Evolutionary conservation across 192 early-diverging fungal genomes (phyloP).

Genomic region (Glomus cerebriforme): DNA sequence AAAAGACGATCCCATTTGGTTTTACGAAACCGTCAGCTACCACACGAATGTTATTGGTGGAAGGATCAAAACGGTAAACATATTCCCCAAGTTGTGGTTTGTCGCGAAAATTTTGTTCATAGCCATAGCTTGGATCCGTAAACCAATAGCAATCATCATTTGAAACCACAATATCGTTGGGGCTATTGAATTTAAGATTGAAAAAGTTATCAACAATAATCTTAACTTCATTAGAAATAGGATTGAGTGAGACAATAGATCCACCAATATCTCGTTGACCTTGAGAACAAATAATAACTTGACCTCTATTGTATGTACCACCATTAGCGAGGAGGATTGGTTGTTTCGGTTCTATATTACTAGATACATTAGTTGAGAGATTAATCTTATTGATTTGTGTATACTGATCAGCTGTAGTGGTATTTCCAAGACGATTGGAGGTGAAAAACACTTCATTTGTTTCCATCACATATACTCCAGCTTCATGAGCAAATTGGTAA

Average conservation of each 20-base stretch:
- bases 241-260: not conserved
- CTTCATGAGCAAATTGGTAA: not conserved
- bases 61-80: not conserved
- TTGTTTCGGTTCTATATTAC: not conserved
- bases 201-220: not conserved
- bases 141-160: not conserved
- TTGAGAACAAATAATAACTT: constrained; percentile 3
- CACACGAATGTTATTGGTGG: not conserved
- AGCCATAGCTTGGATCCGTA: not conserved
- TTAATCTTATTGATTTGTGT: not conserved
- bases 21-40: constrained; percentile 5
- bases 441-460: not conserved
- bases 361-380: not conserved
- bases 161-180: not conserved
- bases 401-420: not conserved
- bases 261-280: constrained; percentile 7
- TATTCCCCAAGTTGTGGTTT: not conserved
- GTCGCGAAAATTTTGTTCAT: not conserved
- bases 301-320: not conserved
- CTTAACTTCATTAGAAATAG: not conserved
- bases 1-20: not conserved
- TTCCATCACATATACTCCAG: not conserved
- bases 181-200: not conserved
- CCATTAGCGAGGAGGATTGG: not conserved
- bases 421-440: not conserved